Conservation (phyloP, 2,329 filamentous ascomycete species). For the Metarhizium guizhouense region DNA sequence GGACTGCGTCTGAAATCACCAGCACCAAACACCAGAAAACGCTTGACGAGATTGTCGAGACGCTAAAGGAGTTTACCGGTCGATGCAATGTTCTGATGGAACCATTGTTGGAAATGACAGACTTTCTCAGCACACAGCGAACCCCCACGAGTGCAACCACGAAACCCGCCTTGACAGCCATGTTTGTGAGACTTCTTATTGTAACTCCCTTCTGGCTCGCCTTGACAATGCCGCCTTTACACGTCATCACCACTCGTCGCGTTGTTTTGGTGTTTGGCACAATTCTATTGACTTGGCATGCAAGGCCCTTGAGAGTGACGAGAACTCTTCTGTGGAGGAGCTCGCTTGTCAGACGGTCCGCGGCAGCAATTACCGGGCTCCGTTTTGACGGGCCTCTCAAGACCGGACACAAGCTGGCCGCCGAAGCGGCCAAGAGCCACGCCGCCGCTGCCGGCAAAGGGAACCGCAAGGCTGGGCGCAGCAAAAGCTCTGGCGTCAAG, state of each 20-base stretch:
- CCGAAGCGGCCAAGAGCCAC: conserved; percentile 12
- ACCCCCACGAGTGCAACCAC: conserved; percentile 89
- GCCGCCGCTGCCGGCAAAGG: conserved; percentile 15
- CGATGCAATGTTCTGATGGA: conserved; percentile 89
- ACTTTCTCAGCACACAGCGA: conserved; percentile 85
- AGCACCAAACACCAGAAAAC: conserved; percentile 82
- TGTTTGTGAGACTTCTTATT: conserved; percentile 82
- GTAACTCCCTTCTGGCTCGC: conserved; percentile 83
- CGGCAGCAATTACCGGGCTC: conserved; percentile 70
- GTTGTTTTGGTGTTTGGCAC: conserved; percentile 83
- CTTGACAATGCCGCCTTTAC: conserved; percentile 72
- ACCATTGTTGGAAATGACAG: conserved; percentile 78
- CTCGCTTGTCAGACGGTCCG: conserved; percentile 58
- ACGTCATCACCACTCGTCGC: conserved; percentile 78
- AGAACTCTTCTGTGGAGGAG: conserved; percentile 89
- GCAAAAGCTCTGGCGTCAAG: conserved; percentile 67
- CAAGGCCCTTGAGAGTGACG: conserved; percentile 73
- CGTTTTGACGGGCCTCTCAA: conserved; percentile 50
- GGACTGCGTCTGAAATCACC: conserved; percentile 46
- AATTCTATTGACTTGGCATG: conserved; percentile 83
- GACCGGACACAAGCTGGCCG: conserved; percentile 18
- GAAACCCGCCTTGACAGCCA: conserved; percentile 74
- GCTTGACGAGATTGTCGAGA: conserved; percentile 93
- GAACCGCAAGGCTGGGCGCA: conserved; percentile 23
- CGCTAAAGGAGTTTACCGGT: conserved; percentile 79